Evolutionary conservation across 495 filamentous ascomycete species (phyloP), one percentile per base, ranked within the genome.

Genomic region (Clohesyomyces aquaticus): DNA sequence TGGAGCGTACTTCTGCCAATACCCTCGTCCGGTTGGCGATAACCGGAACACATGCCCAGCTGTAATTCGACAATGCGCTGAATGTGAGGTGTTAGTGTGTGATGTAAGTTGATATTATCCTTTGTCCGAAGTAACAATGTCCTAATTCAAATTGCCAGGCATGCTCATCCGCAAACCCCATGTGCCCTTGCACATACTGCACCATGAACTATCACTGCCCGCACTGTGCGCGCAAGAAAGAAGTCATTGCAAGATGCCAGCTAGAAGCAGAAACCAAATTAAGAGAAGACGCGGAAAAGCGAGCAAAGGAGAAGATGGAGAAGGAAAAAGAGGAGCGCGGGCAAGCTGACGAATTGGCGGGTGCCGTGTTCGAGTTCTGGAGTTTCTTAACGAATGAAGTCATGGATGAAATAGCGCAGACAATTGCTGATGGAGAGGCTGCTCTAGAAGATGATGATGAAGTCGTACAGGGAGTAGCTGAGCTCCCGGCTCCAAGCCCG

Each of bases 1-100:
- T 61, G 81, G 82, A 48, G 79, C 81, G 2, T 84, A 83, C 68
- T 82, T 83, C 61, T 86, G 83, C 56, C 83, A 81, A 1, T 76
- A 76, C 46, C 78, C 77, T 32, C 77, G 81, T 21, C 74, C 77
- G 1, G 63, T 80, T 14, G 80, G 81, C 4, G 83, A 86, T 66
- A 77, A 78, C 29, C 77, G 82, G 3, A 77, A 78, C 41, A 72
- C 78, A 28, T 85, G 83, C 65, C 72, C 75, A 1, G 80, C 78
- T 54, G 65, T 77, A 19, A 68, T 83, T 4, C 77, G 77, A 26
- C 79, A 84, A 72, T 86, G 83, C 72, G 76, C 75, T n/a, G 75
- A 73, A 35, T 86, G 83, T 65, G 74, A 75, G 3, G 81, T 86
- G 3, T 75, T 79, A 58, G 82, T 85, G n/a, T 86, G 83, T 59